phyloP scores from a whole-genome alignment of 78 protist genomes.

The Polysphondylium violaceum region DNA sequence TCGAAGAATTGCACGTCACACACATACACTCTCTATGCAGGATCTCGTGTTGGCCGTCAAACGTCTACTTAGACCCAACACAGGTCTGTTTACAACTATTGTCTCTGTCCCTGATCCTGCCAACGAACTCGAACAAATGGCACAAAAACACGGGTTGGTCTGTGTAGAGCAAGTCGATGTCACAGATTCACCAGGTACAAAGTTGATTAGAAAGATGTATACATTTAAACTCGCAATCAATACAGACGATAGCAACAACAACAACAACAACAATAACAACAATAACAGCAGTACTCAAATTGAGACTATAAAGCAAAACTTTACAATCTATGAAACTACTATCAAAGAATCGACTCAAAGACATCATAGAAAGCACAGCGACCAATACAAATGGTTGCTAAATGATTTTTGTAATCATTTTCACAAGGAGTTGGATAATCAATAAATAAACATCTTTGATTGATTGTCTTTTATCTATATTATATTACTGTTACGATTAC shows the following conservation, averaged over 20 bases:
- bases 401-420: conserved; percentile 77
- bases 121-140: conserved; percentile 23
- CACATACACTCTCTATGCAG: conserved; percentile 69
- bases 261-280: not conserved
- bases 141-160: conserved; percentile 35
- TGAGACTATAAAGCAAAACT: not conserved
- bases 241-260: not conserved
- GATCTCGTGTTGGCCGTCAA: conserved; percentile 23
- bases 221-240: conserved; percentile 6
- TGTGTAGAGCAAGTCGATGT: conserved; percentile 41
- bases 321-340: conserved; percentile 67
- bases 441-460: conserved; percentile 4
- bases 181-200: conserved; percentile 41
- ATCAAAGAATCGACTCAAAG: conserved; percentile 49
- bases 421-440: conserved; percentile 29
- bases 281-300: not conserved
- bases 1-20: conserved; percentile 68
- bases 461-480: too few relatives aligned
- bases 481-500: not conserved
- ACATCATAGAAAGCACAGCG: conserved; percentile 58
- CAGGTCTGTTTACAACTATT: conserved; percentile 38
- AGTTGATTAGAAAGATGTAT: conserved; percentile 65
- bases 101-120: conserved; percentile 64
- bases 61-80: conserved; percentile 29
- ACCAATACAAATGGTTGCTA: conserved; percentile 67